phyloP scores from a whole-genome alignment of 2,329 filamentous ascomycete species.

The Monosporascus ibericus region DNA sequence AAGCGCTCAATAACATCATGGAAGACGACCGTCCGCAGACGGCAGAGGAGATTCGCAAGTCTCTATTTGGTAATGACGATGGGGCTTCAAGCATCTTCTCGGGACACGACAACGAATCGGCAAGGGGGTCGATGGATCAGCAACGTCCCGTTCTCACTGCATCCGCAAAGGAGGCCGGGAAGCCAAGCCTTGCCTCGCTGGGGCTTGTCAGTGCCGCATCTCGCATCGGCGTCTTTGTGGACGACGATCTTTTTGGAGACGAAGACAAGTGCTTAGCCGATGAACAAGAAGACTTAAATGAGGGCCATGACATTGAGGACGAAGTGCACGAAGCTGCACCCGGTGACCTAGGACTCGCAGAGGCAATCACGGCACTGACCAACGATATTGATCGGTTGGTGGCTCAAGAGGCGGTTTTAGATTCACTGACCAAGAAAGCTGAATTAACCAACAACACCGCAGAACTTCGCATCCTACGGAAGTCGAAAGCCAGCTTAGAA shows the following conservation, averaged over 20 bases:
- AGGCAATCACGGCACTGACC: conserved; percentile 84
- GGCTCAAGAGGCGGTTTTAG: conserved; percentile 84
- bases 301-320: conserved; percentile 59
- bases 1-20: conserved; percentile 87
- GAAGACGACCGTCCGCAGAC: conserved; percentile 64
- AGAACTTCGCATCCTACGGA: conserved; percentile 83
- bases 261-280: conserved; percentile 81
- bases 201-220: conserved; percentile 84
- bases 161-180: conserved; percentile 47
- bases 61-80: conserved; percentile 57
- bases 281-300: conserved; percentile 69
- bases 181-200: conserved; percentile 83
- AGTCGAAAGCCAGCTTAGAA: conserved; percentile 89
- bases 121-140: conserved; percentile 30
- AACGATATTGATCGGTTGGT: conserved; percentile 84
- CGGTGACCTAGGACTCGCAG: conserved; percentile 85
- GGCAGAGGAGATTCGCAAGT: conserved; percentile 58
- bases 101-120: conserved; percentile 51
- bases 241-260: conserved; percentile 89
- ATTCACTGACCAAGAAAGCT: conserved; percentile 87
- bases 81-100: conserved; percentile 45
- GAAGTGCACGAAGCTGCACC: conserved; percentile 91
- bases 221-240: conserved; percentile 85
- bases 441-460: conserved; percentile 96
- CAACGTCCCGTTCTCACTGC: conserved; percentile 22